phyloP scores from a whole-genome alignment of 2,329 filamentous ascomycete genomes.

The Magnaporthiopsis rhizophila region DNA sequence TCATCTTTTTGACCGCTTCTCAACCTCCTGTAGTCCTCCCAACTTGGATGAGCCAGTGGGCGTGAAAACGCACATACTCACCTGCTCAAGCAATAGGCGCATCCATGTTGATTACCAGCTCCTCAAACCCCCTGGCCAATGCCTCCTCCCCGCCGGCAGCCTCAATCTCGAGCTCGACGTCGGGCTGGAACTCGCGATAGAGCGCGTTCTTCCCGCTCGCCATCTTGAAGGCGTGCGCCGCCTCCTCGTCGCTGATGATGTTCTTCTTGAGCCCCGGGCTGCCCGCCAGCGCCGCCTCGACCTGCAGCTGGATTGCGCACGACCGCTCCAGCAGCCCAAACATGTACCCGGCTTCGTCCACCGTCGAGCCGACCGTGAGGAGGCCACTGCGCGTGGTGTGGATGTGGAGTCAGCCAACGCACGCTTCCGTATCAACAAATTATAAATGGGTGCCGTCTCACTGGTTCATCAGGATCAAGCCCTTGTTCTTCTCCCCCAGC shows the following conservation, averaged over 20 bases:
- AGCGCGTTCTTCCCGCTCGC: constrained; percentile 36
- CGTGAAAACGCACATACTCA: not conserved
- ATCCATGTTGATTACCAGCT: not conserved
- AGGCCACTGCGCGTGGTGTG: constrained; percentile 35
- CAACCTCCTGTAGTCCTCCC: too few relatives aligned
- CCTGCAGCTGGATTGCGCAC: constrained; percentile 59
- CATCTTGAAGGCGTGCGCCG: constrained; percentile 33
- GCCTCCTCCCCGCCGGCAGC: constrained; percentile 24
- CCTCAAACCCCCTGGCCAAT: constrained; percentile 19
- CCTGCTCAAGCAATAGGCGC: not conserved
- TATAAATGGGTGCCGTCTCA: not conserved
- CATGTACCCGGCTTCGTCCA: constrained; percentile 66
- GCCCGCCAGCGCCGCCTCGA: constrained; percentile 48
- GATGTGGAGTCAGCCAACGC: not conserved
- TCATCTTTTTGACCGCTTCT: too few relatives aligned
- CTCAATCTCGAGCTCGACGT: constrained; percentile 38
- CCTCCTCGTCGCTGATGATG: constrained; percentile 30
- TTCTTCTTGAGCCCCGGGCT: constrained; percentile 28
- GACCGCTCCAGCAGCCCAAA: constrained; percentile 61
- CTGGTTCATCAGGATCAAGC: constrained; percentile 61
- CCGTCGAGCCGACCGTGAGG: constrained; percentile 60
- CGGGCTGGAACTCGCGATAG: constrained; percentile 38
- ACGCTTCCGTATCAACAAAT: too few relatives aligned
- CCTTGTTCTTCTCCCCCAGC: constrained; percentile 50
- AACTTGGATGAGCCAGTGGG: too few relatives aligned